Percentiles rank a stretch among this genome's conserved stretches.
Evolutionary conservation across 768 basidiomycete species (phyloP).

Genomic region (Termitomyces sp.): DNA sequence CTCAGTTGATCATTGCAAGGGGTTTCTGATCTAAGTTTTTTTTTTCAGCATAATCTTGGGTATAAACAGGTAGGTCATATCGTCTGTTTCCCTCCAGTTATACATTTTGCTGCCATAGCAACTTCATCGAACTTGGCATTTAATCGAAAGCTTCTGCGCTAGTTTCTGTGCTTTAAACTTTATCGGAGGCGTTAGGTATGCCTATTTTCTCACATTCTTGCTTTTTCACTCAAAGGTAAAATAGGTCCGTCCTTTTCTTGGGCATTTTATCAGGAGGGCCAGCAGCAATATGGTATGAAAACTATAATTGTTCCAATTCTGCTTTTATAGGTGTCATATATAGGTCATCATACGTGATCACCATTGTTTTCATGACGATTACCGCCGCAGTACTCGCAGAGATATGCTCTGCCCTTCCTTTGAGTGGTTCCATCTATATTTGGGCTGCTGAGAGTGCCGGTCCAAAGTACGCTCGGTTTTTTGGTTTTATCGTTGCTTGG

Average conservation of each 20-base stretch:
- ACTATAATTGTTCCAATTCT: neutral
- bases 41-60: constrained; percentile 59
- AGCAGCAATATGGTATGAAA: constrained; percentile 68
- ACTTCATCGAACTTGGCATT: constrained; percentile 81
- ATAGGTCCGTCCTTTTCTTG: constrained; percentile 70
- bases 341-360: constrained; percentile 82
- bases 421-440: constrained; percentile 90
- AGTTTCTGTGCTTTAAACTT: constrained; percentile 87
- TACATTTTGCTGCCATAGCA: constrained; percentile 39
- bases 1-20: constrained; percentile 33
- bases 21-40: constrained; percentile 39
- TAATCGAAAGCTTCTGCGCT: constrained; percentile 83
- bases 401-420: constrained; percentile 80
- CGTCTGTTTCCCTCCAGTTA: neutral
- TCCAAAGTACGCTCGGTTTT: constrained; percentile 76
- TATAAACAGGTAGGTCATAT: constrained; percentile 62
- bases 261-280: constrained; percentile 84
- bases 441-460: constrained; percentile 95
- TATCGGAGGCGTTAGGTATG: constrained; percentile 78
- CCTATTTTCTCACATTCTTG: neutral
- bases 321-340: constrained; percentile 6
- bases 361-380: constrained; percentile 81
- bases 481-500: constrained; percentile 89
- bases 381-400: constrained; percentile 86
- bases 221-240: neutral